Conservation (phyloP, 371 early-diverging fungal species). For the Thermomucor indicae-seudaticae region DNA sequence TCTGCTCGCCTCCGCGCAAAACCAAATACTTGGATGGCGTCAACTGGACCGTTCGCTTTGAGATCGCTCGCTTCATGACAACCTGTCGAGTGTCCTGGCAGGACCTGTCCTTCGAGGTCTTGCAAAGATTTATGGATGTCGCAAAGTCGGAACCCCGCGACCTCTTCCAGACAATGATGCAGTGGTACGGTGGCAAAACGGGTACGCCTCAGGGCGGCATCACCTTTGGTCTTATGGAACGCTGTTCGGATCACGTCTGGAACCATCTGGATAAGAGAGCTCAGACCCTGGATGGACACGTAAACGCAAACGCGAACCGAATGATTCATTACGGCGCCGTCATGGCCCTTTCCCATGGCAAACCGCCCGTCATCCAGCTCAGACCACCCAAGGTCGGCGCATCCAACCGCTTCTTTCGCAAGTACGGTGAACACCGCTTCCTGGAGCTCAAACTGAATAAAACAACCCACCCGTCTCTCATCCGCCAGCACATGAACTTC, state of each 20-base stretch:
- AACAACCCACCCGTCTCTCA: slow-evolving; percentile 4
- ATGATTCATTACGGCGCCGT: slow-evolving; percentile 27
- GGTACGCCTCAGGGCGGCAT: not conserved
- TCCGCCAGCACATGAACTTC: slow-evolving; percentile 8
- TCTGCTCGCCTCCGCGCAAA: slow-evolving; percentile 1
- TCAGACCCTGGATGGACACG: not conserved
- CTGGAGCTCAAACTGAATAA: slow-evolving; percentile 27
- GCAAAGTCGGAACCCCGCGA: slow-evolving; percentile 15
- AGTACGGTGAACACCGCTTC: slow-evolving; percentile 37
- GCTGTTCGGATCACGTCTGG: slow-evolving; percentile 33
- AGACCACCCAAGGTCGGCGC: slow-evolving; percentile 26
- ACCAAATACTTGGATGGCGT: slow-evolving; percentile 10
- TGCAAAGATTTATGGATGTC: slow-evolving; percentile 19
- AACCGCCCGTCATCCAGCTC: slow-evolving; percentile 15
- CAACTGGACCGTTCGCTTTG: slow-evolving; percentile 26
- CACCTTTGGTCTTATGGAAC: slow-evolving; percentile 16
- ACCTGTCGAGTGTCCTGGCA: slow-evolving; percentile 15
- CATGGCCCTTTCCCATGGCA: slow-evolving; percentile 3
- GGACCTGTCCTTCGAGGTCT: slow-evolving; percentile 21
- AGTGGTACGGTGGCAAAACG: slow-evolving; percentile 18
- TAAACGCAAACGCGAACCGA: slow-evolving; percentile 6
- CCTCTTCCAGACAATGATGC: slow-evolving; percentile 23
- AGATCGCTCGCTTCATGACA: slow-evolving; percentile 29
- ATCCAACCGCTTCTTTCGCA: slow-evolving; percentile 41
- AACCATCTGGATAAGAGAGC: slow-evolving; percentile 9